A percentile compares a stretch with the other conserved stretches of the same genome.
phyloP scores from a whole-genome alignment of 495 filamentous ascomycete species.

The Lophium mytilinum region DNA sequence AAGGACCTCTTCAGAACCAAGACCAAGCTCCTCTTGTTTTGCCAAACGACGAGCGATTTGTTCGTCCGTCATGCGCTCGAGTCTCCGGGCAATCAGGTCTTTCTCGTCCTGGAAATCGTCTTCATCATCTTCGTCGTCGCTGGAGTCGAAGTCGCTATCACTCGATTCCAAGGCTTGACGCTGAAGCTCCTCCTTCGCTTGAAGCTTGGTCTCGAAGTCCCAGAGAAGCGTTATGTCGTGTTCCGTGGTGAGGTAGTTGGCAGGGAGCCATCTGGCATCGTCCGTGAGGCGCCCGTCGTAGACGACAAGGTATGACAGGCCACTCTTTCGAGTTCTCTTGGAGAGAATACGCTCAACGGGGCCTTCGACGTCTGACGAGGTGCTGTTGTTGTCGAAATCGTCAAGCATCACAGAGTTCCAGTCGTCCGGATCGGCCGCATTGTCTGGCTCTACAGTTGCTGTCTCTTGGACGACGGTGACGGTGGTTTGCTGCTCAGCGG shows the following conservation, averaged over 20 bases:
- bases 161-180: not conserved
- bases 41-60: slow-evolving; percentile 51
- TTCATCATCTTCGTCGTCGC: slow-evolving; percentile 36
- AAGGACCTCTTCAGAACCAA: slow-evolving; percentile 49
- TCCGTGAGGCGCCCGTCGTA: slow-evolving; percentile 38
- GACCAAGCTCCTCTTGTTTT: slow-evolving; percentile 60
- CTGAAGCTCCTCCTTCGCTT: not conserved
- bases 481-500: not conserved
- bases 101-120: slow-evolving; percentile 29
- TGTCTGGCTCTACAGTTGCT: not conserved
- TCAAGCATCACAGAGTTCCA: slow-evolving; percentile 38
- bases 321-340: slow-evolving; percentile 36
- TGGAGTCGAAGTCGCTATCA: slow-evolving; percentile 30
- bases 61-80: slow-evolving; percentile 44
- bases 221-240: slow-evolving; percentile 30
- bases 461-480: not conserved
- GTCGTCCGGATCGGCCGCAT: slow-evolving; percentile 5
- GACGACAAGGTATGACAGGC: slow-evolving; percentile 46
- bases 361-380: slow-evolving; percentile 25
- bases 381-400: slow-evolving; percentile 43
- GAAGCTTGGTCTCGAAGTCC: slow-evolving; percentile 32
- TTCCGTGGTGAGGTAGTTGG: slow-evolving; percentile 25
- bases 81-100: slow-evolving; percentile 26
- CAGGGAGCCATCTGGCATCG: slow-evolving; percentile 44
- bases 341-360: slow-evolving; percentile 34